Conservation (phyloP, 140 eudicot species). For the Cichorium intybus region DNA sequence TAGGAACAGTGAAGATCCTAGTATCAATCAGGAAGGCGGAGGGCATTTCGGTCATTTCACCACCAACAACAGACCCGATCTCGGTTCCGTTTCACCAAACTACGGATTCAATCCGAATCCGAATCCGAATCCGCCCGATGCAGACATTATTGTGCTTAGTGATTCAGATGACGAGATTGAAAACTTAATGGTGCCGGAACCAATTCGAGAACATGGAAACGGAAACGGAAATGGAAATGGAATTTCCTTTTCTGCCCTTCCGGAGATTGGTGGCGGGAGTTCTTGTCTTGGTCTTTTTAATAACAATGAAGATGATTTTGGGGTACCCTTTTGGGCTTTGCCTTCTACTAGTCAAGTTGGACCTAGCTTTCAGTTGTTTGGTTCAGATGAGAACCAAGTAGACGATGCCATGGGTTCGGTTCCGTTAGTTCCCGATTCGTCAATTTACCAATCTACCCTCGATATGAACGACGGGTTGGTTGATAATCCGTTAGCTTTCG, state of each 20-base stretch:
- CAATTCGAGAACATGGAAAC: too few species aligned
- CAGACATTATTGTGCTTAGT: conserved; percentile 69
- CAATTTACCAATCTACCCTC: conserved; percentile 39
- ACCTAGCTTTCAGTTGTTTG: conserved; percentile 75
- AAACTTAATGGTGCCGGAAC: conserved; percentile 42
- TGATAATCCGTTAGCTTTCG: conserved; percentile 75
- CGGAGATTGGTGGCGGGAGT: conserved; percentile 50
- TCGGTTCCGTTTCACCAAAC: conserved; percentile 64
- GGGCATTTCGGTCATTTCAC: conserved; percentile 57
- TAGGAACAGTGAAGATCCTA: conserved; percentile 75
- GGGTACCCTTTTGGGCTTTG: conserved; percentile 67
- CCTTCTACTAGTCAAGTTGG: conserved; percentile 74
- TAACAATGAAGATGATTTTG: conserved; percentile 59
- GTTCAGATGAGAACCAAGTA: conserved; percentile 51
- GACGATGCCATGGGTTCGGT: conserved; percentile 45
- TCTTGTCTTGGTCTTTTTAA: conserved; percentile 63
- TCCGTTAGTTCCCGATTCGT: conserved; percentile 44
- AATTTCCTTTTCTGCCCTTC: conserved; percentile 35
- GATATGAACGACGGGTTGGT: conserved; percentile 58
- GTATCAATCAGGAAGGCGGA: conserved; percentile 77
- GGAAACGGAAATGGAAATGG: conserved; percentile 26
- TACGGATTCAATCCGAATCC: conserved; percentile 41
- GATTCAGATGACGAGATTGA: conserved; percentile 89
- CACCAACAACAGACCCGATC: conserved; percentile 52
- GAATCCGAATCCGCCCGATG: conserved; percentile 38